These are phyloP conservation scores for Leccinum subrobustum DNA, from an alignment of 1,284 basidiomycete genomes.

Conservation along the genomic window DNA sequence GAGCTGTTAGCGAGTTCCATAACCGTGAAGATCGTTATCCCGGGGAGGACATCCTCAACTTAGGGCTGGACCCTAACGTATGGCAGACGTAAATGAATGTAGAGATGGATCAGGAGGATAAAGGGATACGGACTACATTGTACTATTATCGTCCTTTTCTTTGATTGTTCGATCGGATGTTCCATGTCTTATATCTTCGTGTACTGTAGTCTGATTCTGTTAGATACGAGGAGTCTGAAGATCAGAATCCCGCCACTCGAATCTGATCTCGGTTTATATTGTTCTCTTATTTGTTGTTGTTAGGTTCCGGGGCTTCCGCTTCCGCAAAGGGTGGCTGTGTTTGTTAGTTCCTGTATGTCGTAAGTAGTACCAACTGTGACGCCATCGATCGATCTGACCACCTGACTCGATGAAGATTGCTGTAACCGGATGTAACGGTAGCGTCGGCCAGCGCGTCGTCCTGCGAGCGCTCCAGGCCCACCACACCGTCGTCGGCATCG, in stretches of 20 bases:
- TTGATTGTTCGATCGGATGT: not conserved
- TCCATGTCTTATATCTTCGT: not conserved
- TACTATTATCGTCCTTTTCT: not conserved
- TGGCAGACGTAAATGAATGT: not conserved
- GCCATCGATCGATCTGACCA: too few species aligned
- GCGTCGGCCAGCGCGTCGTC: constrained; percentile 56
- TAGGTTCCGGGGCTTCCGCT: constrained; percentile 7
- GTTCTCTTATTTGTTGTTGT: constrained; percentile 18
- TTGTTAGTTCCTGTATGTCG: too few species aligned
- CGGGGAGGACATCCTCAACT: constrained; percentile 14
- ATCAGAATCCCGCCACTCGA: not conserved
- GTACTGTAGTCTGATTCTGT: constrained; percentile 2
- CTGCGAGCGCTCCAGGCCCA: constrained; percentile 49
- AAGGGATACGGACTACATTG: not conserved
- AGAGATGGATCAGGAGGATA: not conserved
- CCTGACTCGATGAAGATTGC: constrained; percentile 39
- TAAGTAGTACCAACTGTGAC: too few species aligned
- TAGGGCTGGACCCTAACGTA: constrained; percentile 7
- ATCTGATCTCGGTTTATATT: constrained; percentile 6
- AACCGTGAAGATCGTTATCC: constrained; percentile 8
- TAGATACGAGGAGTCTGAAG: not conserved
- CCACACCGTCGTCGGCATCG: constrained; percentile 60
- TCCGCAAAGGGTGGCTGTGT: too few species aligned
- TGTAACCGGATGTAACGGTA: constrained; percentile 66
- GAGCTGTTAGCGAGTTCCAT: constrained; percentile 17